Evolutionary conservation across 2,329 filamentous ascomycete genomes (phyloP).

Genomic region (Xylariales sp.): DNA sequence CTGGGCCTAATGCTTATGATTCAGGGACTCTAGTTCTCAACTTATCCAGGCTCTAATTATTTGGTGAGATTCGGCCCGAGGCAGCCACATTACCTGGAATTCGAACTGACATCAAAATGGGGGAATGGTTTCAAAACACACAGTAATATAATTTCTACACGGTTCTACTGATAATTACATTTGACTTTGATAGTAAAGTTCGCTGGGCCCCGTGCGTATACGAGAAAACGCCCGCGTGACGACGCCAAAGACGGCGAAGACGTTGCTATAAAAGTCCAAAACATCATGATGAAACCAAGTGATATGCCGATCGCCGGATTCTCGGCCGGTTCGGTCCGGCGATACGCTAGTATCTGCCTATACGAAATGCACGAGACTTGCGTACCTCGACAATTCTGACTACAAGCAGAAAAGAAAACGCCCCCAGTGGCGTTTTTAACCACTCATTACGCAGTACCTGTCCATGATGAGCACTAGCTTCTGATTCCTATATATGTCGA

Average conservation of each 20-base stretch:
- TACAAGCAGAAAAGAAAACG: too few species aligned
- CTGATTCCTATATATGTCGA: too few species aligned
- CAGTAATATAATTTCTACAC: too few species aligned
- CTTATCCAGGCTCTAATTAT: neutral
- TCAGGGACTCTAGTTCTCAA: conserved; percentile 7
- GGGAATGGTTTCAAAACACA: conserved; percentile 16
- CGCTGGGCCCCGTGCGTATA: neutral
- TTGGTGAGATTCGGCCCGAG: conserved; percentile 33
- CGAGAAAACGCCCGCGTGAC: neutral
- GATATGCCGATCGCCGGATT: neutral
- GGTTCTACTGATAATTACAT: neutral
- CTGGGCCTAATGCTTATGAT: conserved; percentile 12
- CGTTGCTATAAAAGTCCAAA: too few species aligned
- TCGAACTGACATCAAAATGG: neutral
- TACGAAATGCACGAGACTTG: neutral
- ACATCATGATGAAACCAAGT: neutral
- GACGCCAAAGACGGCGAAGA: neutral
- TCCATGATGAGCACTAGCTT: too few species aligned
- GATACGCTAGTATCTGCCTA: too few species aligned
- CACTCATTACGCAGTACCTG: neutral
- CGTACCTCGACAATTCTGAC: too few species aligned
- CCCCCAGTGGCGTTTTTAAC: neutral
- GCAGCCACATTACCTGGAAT: conserved; percentile 4
- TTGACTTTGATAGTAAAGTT: neutral
- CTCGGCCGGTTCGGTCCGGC: conserved; percentile 29